Evolutionary conservation across 306 rosid genomes (phyloP).

Genomic region (Dalbergia cultrata): DNA sequence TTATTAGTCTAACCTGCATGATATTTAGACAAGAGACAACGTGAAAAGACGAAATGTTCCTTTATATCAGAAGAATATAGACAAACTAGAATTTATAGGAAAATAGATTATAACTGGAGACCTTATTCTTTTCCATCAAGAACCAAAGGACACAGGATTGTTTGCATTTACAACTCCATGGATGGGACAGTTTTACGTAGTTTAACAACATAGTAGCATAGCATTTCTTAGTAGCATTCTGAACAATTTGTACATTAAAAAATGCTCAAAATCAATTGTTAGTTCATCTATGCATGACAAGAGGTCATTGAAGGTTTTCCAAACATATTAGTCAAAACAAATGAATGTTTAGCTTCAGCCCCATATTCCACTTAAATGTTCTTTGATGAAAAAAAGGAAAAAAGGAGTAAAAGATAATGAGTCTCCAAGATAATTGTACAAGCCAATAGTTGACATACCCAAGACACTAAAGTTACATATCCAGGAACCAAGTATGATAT

Average conservation of each 20-base stretch:
- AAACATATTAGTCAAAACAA: background rate
- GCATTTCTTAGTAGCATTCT: no score
- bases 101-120: slow-evolving; percentile 4
- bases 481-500: slow-evolving; percentile 9
- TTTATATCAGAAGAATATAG: slow-evolving; percentile 37
- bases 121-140: no score
- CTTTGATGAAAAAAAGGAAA: no score
- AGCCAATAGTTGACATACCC: slow-evolving; percentile 15
- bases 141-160: no score
- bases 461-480: background rate
- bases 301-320: no score
- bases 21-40: slow-evolving; percentile 29
- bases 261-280: no score
- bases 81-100: background rate
- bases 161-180: no score
- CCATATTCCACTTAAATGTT: background rate
- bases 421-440: slow-evolving; percentile 24
- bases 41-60: background rate
- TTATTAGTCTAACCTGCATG: slow-evolving; percentile 86
- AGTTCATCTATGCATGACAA: no score
- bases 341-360: background rate
- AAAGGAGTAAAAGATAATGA: background rate
- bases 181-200: no score
- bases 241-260: no score
- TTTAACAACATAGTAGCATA: no score